phyloP scores from a whole-genome alignment of 768 basidiomycete species.

The Termitomyces eurrhizus region DNA sequence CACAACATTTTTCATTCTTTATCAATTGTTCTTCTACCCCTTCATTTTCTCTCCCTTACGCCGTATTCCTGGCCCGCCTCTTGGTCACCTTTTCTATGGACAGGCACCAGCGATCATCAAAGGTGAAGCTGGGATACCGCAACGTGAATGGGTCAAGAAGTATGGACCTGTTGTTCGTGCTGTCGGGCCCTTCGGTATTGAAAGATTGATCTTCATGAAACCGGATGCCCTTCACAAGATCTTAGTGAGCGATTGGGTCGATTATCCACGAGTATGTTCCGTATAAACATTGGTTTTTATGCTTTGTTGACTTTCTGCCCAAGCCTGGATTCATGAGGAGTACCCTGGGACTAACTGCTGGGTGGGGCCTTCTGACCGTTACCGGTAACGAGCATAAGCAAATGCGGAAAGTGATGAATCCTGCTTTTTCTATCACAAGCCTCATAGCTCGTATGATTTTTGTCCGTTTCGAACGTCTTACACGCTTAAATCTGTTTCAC shows the following conservation, averaged over 20 bases:
- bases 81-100: slow-evolving; percentile 30
- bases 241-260: slow-evolving; percentile 39
- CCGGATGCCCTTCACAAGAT: slow-evolving; percentile 44
- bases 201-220: slow-evolving; percentile 39
- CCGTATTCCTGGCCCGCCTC: slow-evolving; percentile 33
- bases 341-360: slow-evolving; percentile 37
- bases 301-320: not conserved
- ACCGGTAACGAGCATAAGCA: slow-evolving; percentile 46
- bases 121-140: slow-evolving; percentile 38
- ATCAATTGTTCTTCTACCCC: slow-evolving; percentile 30
- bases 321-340: slow-evolving; percentile 43
- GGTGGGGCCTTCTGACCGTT: slow-evolving; percentile 44
- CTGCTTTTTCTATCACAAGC: slow-evolving; percentile 46
- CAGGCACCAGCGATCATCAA: slow-evolving; percentile 34
- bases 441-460: slow-evolving; percentile 30
- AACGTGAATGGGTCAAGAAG: slow-evolving; percentile 43
- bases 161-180: slow-evolving; percentile 40
- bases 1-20: slow-evolving; percentile 16
- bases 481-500: not conserved
- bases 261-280: slow-evolving; percentile 37
- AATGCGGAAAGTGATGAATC: slow-evolving; percentile 50
- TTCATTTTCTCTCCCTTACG: slow-evolving; percentile 34
- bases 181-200: slow-evolving; percentile 42
- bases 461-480: not conserved
- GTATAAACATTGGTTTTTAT: not conserved